phyloP scores from a whole-genome alignment of 768 basidiomycete genomes.

The Dentipellis fragilis region DNA sequence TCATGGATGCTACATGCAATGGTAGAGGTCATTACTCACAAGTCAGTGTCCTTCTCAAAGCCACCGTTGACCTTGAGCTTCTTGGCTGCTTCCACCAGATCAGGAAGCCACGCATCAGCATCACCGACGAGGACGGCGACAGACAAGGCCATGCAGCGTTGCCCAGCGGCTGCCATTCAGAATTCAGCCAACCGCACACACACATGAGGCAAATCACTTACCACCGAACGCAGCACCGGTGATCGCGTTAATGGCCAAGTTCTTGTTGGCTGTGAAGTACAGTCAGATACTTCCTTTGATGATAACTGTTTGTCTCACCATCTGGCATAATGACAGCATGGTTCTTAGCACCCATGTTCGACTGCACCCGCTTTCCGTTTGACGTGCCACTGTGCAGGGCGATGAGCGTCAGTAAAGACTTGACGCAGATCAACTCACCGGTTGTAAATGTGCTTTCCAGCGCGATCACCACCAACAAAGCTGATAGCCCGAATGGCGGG shows the following conservation, averaged over 20 bases:
- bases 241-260: slow-evolving; percentile 84
- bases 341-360: slow-evolving; percentile 94
- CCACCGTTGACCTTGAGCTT: slow-evolving; percentile 81
- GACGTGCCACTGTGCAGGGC: slow-evolving; percentile 50
- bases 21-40: slow-evolving; percentile 38
- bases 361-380: slow-evolving; percentile 64
- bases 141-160: slow-evolving; percentile 94
- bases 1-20: not conserved
- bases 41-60: slow-evolving; percentile 77
- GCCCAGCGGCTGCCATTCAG: slow-evolving; percentile 65
- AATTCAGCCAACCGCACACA: slow-evolving; percentile 16
- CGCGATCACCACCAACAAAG: slow-evolving; percentile 90
- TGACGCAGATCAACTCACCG: slow-evolving; percentile 31
- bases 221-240: slow-evolving; percentile 91
- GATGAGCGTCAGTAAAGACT: not conserved
- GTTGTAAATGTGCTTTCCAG: slow-evolving; percentile 91
- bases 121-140: slow-evolving; percentile 84
- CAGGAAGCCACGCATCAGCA: slow-evolving; percentile 73
- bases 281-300: not conserved
- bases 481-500: slow-evolving; percentile 89
- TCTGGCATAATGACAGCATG: slow-evolving; percentile 92
- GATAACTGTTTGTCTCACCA: slow-evolving; percentile 39
- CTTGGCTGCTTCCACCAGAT: slow-evolving; percentile 72
- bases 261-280: slow-evolving; percentile 67
- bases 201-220: slow-evolving; percentile 20